Evolutionary conservation across 805 yeast species (phyloP), one percentile per base, ranked within the genome.

Genomic region (Henningerozyma blattae): DNA sequence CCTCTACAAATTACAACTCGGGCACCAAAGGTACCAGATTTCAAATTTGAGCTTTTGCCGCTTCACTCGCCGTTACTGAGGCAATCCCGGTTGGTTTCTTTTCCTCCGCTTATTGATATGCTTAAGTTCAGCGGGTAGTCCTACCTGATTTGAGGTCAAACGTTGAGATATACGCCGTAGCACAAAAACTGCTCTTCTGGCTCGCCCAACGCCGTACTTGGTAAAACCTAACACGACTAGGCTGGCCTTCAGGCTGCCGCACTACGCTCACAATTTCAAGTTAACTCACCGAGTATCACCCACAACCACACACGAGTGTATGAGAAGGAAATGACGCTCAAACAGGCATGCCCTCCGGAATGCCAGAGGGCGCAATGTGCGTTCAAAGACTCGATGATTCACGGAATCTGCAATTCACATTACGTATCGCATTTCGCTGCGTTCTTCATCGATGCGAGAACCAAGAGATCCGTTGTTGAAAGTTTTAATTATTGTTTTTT

Each of bases 321-420:
- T 53, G 54, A 54, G 58, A 49, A 46, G 50, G 56, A 52, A 54
- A 54, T 53, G 60, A 56, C 63, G 59, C 64, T 56, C 62, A 53
- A 52, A 56, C 60, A 57, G 61, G 58, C 50, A 53, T 56, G 51
- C 59, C 56, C 55, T 46, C 45, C 43, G 60, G 58, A 54, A 49
- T 55, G 53, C 61, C 62, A 50, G 41, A 53, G 54, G 59, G 64
- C 54, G 64, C 65, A 60, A 61, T 59, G 64, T 60, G 65, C 63
- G 65, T 61, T 61, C 64, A 58, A 61, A 59, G 57, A 58, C 58
- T 60, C 62, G 60, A 58, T 61, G 66, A 60, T 56, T 56, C 62
- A 57, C 63, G 57, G 55, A 54, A 40, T 45, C 48, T 45, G 48
- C 48, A 45, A 45, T 45, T 45, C 64, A 58, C 62, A 57, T 43